Evolutionary conservation across 768 basidiomycete genomes (phyloP).

Genomic region (Galerina sulciceps): DNA sequence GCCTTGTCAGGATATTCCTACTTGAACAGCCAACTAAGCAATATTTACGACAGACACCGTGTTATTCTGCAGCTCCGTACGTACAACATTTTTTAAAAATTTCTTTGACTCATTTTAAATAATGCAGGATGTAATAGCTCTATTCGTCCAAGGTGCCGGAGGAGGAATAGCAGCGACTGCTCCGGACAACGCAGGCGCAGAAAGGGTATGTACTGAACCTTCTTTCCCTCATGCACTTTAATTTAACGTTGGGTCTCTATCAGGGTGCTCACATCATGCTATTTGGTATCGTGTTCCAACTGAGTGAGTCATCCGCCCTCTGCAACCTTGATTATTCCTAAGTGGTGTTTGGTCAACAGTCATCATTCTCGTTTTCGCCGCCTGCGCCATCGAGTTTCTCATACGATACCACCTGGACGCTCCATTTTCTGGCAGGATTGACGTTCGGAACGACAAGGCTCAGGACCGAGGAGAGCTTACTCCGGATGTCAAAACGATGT

Average conservation of each 20-base stretch:
- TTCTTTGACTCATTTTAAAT: background rate
- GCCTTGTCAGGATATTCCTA: slow-evolving; percentile 15
- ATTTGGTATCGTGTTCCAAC: slow-evolving; percentile 54
- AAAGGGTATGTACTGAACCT: background rate
- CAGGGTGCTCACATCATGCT: slow-evolving; percentile 57
- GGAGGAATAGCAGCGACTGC: slow-evolving; percentile 49
- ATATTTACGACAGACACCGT: slow-evolving; percentile 36
- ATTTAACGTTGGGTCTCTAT: background rate
- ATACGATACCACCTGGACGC: slow-evolving; percentile 37
- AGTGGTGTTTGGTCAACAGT: background rate
- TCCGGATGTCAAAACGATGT: slow-evolving; percentile 32
- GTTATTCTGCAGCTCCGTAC: slow-evolving; percentile 41
- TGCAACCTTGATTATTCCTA: background rate
- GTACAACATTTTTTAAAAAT: background rate
- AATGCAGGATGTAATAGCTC: slow-evolving; percentile 47
- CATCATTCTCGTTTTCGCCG: slow-evolving; percentile 46
- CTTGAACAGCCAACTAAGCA: background rate
- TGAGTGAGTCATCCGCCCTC: slow-evolving; percentile 23
- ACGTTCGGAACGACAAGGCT: background rate
- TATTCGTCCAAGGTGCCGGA: slow-evolving; percentile 59
- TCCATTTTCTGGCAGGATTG: slow-evolving; percentile 31
- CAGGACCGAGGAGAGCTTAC: slow-evolving; percentile 17
- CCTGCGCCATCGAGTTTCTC: slow-evolving; percentile 49
- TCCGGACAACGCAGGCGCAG: slow-evolving; percentile 1
- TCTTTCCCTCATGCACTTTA: background rate